Conservation (phyloP, 1,139 yeast species). For the Pichia sp. region DNA sequence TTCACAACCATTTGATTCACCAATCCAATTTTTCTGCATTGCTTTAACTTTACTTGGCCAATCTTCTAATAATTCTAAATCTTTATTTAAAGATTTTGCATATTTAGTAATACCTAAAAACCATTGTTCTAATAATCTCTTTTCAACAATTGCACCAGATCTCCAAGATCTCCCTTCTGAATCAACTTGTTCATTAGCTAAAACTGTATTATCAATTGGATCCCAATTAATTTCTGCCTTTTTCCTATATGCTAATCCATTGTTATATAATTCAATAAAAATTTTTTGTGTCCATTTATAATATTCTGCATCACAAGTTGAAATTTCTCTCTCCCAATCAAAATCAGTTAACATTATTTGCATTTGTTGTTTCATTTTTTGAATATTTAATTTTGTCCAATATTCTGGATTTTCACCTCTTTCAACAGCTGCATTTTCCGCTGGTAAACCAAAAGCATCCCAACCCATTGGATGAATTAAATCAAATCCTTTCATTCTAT, state of each 20-base stretch:
- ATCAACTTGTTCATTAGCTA: constrained; percentile 97
- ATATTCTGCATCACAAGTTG: constrained; percentile 85
- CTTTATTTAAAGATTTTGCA: constrained; percentile 60
- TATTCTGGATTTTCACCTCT: constrained; percentile 67
- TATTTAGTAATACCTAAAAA: constrained; percentile 81
- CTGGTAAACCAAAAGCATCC: constrained; percentile 98
- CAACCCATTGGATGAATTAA: constrained; percentile 98
- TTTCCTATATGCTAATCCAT: constrained; percentile 78
- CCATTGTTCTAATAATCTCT: constrained; percentile 80
- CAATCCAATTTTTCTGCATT: constrained; percentile 95
- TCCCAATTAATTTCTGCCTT: constrained; percentile 96
- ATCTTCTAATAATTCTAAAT: constrained; percentile 49
- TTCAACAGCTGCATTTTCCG: constrained; percentile 96
- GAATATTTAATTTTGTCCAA: constrained; percentile 79
- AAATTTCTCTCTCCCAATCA: constrained; percentile 88
- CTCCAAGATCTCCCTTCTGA: constrained; percentile 89
- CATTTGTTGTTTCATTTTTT: constrained; percentile 81
- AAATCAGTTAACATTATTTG: constrained; percentile 72
- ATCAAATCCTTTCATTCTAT: constrained; percentile 65
- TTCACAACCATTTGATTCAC: constrained; percentile 77
- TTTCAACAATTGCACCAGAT: constrained; percentile 92
- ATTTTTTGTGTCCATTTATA: constrained; percentile 90
- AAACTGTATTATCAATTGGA: constrained; percentile 87
- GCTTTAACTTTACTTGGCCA: constrained; percentile 90
- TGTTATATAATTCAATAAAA: constrained; percentile 62